Percentiles rank a stretch among this genome's conserved stretches.
Evolutionary conservation across 2,329 filamentous ascomycete genomes (phyloP).

Genomic region (Sporothrix luriei): DNA sequence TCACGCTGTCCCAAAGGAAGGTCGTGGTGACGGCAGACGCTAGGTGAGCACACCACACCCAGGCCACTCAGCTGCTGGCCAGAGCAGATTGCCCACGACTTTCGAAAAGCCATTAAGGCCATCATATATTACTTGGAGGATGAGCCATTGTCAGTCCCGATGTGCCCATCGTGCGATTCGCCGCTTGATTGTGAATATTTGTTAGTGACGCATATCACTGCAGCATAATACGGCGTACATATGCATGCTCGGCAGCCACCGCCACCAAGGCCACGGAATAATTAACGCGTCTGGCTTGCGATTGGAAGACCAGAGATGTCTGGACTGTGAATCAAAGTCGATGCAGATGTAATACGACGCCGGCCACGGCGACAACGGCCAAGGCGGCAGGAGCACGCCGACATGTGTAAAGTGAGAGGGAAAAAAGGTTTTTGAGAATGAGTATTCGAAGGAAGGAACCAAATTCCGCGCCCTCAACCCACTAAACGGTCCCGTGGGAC

Average conservation of each 20-base stretch:
- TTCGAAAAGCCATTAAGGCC: background rate
- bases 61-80: background rate
- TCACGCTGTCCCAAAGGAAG: background rate
- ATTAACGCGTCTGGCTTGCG: background rate
- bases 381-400: background rate
- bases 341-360: background rate
- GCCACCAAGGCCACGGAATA: background rate
- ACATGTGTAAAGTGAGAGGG: background rate
- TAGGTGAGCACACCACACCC: background rate
- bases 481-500: background rate
- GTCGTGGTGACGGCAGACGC: background rate
- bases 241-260: background rate
- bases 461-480: background rate
- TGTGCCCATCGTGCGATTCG: conserved; percentile 14
- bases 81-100: background rate
- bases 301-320: background rate
- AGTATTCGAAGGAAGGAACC: too few relatives aligned
- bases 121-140: background rate
- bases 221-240: background rate
- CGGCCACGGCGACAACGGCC: background rate
- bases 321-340: background rate
- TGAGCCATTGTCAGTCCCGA: background rate
- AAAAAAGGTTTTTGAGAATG: background rate
- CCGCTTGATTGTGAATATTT: background rate
- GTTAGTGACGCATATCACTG: background rate